Base-by-base conservation (phyloP, 768 basidiomycete genomes). In the Tephrocybe sp. region DNA sequence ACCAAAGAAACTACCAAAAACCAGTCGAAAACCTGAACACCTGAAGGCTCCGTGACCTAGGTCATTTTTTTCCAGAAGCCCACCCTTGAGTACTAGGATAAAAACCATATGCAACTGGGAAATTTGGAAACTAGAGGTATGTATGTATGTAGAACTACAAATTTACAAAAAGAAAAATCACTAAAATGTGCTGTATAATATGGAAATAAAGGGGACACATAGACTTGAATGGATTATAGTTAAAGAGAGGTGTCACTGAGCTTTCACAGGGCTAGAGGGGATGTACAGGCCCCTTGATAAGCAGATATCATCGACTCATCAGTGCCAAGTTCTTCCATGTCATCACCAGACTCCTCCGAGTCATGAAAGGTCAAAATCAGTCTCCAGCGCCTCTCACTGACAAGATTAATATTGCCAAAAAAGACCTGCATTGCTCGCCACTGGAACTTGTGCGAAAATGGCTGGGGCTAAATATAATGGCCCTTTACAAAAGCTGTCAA, bases 261-360 rank as follows among this genome's bases (percentile, higher is more conserved):
- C 8, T n/a, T 57, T 57, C 32, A 45, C n/a, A 18, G 56, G 56
- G 53, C 56, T 58, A 13, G 22, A 32, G 8, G 53, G 35, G 12
- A 54, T 47, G 27, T 51, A 43, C n/a, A 57, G 32, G 9, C 41
- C 51, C 37, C 51, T 43, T 43, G 47, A 34, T 35, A 56, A 5
- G 41, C 47, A 7, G 55, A 57, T 6, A 57, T 54, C 39, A 57
- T 52, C 5, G 49, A 51, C n/a, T 41, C 34, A 40, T 57, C 45
- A 22, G 28, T 41, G 9, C 13, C 22, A 21, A 32, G 36, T 21
- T 38, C 43, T 19, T 44, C 30, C 18, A 40, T 21, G 18, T 32
- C 31, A 34, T 49, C 45, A 21, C 15, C 15, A 7, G 25, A 28
- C 18, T 47, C 34, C 16, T 12, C n/a, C n/a, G n/a, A n/a, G n/a